Evolutionary conservation across 2,329 filamentous ascomycete species (phyloP), one percentile per base, ranked within the genome.

Genomic region (Cytospora piceicola): DNA sequence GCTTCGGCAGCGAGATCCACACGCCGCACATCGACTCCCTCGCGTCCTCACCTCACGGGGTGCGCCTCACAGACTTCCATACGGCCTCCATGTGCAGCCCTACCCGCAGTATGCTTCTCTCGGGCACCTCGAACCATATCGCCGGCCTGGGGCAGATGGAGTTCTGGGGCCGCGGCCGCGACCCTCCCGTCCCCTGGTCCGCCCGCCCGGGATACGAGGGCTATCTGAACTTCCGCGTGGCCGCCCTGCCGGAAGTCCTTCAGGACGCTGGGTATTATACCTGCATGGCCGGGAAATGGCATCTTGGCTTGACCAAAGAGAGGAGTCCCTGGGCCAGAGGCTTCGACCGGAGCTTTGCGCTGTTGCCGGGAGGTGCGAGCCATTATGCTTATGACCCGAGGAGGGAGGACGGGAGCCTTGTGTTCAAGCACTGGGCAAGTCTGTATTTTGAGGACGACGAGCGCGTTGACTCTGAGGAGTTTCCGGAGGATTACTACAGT

Each of bases 271-370:
- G 74, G 4, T 77, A 76, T 24, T 63, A 71, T 0, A 76, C 75
- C 8, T 62, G 73, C 17, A 72, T 77, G 66, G 70, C 72, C 3
- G 74, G 74, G 0, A 75, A 75, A 64, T 76, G 75, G 75, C 72
- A 70, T 54, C 64, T 67, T 11, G 86, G 86, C 0, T 74, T 89
- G 17, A 86, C 80, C 0, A 82, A 83, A 0, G 84, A 88, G 69
- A 80, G 81, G 6, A 82, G 80, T 7, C 87, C 87, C 0, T 79
- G 81, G 55, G 80, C 79, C 20, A 79, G 86, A 9, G 86, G 87
- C 0, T 90, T 89, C 69, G 82, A 86, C 64, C 80, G 81, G n/a
- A 84, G 81, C 39, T 84, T 89, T 67, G 85, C 85, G 3, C 82
- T 86, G 70, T 75, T 89, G 8, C 86, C 87, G 0, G 87, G 83